Evolutionary conservation across 345 rosid species (phyloP).

Genomic region (Rhizophora apiculata): DNA sequence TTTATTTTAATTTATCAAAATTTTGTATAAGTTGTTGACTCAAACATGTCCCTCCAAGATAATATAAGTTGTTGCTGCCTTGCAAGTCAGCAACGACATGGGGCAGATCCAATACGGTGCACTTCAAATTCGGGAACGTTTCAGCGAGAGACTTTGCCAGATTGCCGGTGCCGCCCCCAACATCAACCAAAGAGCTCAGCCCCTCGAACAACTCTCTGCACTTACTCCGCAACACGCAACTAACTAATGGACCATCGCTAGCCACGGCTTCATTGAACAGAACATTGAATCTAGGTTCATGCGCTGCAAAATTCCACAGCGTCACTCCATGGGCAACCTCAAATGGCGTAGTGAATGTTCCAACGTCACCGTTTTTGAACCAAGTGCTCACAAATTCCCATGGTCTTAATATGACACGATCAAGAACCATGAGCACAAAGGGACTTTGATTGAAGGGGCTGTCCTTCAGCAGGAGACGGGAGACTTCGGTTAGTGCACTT

Average conservation of each 20-base stretch:
- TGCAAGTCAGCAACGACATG: constrained; percentile 21
- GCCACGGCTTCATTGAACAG: constrained; percentile 29
- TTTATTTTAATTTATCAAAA: too few relatives aligned
- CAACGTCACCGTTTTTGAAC: constrained; percentile 19
- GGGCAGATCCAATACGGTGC: constrained; percentile 26
- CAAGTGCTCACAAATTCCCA: constrained; percentile 29
- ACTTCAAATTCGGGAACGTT: constrained; percentile 12
- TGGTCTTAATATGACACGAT: constrained; percentile 8
- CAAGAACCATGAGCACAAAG: not conserved
- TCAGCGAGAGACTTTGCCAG: constrained; percentile 11
- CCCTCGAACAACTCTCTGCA: constrained; percentile 21
- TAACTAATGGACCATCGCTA: constrained; percentile 20
- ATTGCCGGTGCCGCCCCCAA: constrained; percentile 15
- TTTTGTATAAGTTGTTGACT: too few relatives aligned
- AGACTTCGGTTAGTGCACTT: not conserved
- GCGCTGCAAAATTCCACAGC: not conserved
- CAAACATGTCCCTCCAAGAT: constrained; percentile 40
- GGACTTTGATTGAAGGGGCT: constrained; percentile 1
- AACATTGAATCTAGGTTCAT: not conserved
- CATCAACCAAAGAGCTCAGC: constrained; percentile 21
- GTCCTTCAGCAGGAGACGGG: not conserved
- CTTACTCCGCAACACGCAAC: not conserved
- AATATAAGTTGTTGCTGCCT: constrained; percentile 24
- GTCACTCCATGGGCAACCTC: constrained; percentile 7
- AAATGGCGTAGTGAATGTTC: not conserved